Evolutionary conservation across 331 rosid species (phyloP).

Genomic region (Quercus tomentella): DNA sequence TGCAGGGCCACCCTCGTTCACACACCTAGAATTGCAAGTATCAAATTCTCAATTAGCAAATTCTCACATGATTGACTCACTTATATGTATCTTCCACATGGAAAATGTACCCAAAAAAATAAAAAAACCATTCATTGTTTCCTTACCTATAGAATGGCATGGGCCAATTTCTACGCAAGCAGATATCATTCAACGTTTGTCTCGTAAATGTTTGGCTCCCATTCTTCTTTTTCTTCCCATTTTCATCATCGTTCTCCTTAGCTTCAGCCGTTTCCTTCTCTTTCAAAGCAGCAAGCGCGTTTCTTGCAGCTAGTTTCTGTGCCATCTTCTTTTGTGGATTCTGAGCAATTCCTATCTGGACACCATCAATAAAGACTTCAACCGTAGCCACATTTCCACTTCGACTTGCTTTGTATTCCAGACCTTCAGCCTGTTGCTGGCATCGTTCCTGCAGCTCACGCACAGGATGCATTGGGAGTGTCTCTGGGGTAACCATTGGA

Average conservation of each 20-base stretch:
- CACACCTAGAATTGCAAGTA: slow-evolving; percentile 54
- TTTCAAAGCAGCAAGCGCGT: slow-evolving; percentile 84
- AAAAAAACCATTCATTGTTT: not conserved
- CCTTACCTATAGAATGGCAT: slow-evolving; percentile 85
- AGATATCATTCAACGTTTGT: slow-evolving; percentile 88
- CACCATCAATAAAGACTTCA: slow-evolving; percentile 94
- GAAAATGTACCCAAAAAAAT: not conserved
- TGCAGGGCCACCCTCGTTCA: slow-evolving; percentile 97
- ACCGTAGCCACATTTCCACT: slow-evolving; percentile 89
- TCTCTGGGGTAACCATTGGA: slow-evolving; percentile 99
- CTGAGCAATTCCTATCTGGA: slow-evolving; percentile 81
- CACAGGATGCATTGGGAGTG: slow-evolving; percentile 99
- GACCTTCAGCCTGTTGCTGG: slow-evolving; percentile 97
- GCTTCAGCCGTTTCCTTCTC: slow-evolving; percentile 72
- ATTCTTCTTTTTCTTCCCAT: slow-evolving; percentile 64
- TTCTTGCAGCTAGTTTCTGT: slow-evolving; percentile 96
- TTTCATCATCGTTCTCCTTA: slow-evolving; percentile 62
- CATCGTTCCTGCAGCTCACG: slow-evolving; percentile 99
- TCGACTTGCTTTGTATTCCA: slow-evolving; percentile 89
- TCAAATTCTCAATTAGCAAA: slow-evolving; percentile 1
- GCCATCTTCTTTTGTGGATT: slow-evolving; percentile 99
- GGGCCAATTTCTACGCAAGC: slow-evolving; percentile 95
- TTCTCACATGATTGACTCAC: not conserved
- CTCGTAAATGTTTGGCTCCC: slow-evolving; percentile 90
- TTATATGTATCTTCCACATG: not conserved